A percentile compares a stretch with the other conserved stretches of the same genome.
These are phyloP conservation scores for Aleurites moluccanus DNA, from an alignment of 441 rosid genomes.

Conservation along the genomic window DNA sequence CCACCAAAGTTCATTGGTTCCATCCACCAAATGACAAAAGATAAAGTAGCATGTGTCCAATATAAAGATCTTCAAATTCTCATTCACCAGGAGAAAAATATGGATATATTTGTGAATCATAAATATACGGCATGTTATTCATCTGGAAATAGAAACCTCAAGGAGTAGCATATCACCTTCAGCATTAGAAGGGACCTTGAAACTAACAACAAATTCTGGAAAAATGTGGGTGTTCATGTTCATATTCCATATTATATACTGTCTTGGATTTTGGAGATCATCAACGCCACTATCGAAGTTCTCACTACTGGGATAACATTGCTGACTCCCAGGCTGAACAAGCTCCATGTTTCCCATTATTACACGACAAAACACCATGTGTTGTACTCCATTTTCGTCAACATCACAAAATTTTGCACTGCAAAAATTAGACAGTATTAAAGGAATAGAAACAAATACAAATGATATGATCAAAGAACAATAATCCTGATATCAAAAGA, in stretches of 20 bases:
- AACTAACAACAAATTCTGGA: slow-evolving; percentile 94
- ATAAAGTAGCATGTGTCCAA: not conserved
- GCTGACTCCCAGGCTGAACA: slow-evolving; percentile 55
- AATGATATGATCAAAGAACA: slow-evolving; percentile 7
- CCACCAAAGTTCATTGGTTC: slow-evolving; percentile 39
- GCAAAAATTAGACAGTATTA: slow-evolving; percentile 29
- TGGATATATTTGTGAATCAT: not conserved
- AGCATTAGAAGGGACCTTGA: slow-evolving; percentile 61
- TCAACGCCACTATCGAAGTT: slow-evolving; percentile 89
- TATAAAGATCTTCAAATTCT: not conserved
- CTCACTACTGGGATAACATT: slow-evolving; percentile 66
- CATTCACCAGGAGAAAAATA: not conserved
- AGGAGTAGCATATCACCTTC: slow-evolving; percentile 73
- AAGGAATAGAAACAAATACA: not conserved
- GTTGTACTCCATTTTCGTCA: slow-evolving; percentile 81
- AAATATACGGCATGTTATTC: not conserved
- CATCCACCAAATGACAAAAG: slow-evolving; percentile 30
- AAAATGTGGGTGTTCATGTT: slow-evolving; percentile 83
- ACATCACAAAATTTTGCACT: slow-evolving; percentile 85
- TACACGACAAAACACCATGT: slow-evolving; percentile 81
- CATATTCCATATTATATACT: slow-evolving; percentile 80
- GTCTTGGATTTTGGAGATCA: slow-evolving; percentile 65
- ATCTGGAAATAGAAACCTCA: slow-evolving; percentile 10
- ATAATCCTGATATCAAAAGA: not conserved
- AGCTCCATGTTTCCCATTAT: slow-evolving; percentile 96